Evolutionary conservation across 768 basidiomycete species (phyloP).

Genomic region (Leccinum rimulosum): DNA sequence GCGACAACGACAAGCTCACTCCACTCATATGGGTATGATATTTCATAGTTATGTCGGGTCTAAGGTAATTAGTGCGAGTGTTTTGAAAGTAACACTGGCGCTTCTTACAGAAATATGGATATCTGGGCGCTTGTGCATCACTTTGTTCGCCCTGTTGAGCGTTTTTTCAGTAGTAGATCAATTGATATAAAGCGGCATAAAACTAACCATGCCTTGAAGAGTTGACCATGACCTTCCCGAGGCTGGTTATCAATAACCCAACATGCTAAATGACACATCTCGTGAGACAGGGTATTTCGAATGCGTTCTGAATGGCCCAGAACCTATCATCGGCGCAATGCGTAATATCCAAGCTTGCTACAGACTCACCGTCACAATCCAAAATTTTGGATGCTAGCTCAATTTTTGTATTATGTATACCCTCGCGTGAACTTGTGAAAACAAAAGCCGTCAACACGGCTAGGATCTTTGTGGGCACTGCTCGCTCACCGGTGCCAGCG

Average conservation of each 20-base stretch:
- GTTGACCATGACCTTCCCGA: slow-evolving; percentile 68
- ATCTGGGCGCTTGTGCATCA: slow-evolving; percentile 66
- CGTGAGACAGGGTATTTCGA: slow-evolving; percentile 79
- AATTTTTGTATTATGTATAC: slow-evolving; percentile 60
- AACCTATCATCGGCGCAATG: not conserved
- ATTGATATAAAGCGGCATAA: not conserved
- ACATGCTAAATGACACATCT: slow-evolving; percentile 89
- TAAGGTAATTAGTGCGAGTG: slow-evolving; percentile 25
- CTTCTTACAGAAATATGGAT: slow-evolving; percentile 67
- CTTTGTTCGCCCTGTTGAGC: slow-evolving; percentile 53
- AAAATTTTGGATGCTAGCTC: slow-evolving; percentile 82
- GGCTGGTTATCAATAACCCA: slow-evolving; percentile 77
- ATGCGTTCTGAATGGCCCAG: slow-evolving; percentile 59
- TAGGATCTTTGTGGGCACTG: not conserved
- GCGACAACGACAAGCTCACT: slow-evolving; percentile 39
- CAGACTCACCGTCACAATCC: slow-evolving; percentile 62
- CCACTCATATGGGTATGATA: slow-evolving; percentile 72
- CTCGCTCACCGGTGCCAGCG: slow-evolving; percentile 53
- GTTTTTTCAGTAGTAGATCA: not conserved
- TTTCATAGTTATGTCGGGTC: slow-evolving; percentile 76
- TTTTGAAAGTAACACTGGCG: slow-evolving; percentile 5
- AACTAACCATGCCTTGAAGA: slow-evolving; percentile 70
- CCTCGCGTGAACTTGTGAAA: slow-evolving; percentile 48
- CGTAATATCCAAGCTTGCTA: not conserved
- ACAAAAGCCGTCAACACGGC: slow-evolving; percentile 2